Evolutionary conservation across 306 rosid species (phyloP).

Genomic region (Clitoria ternatea): DNA sequence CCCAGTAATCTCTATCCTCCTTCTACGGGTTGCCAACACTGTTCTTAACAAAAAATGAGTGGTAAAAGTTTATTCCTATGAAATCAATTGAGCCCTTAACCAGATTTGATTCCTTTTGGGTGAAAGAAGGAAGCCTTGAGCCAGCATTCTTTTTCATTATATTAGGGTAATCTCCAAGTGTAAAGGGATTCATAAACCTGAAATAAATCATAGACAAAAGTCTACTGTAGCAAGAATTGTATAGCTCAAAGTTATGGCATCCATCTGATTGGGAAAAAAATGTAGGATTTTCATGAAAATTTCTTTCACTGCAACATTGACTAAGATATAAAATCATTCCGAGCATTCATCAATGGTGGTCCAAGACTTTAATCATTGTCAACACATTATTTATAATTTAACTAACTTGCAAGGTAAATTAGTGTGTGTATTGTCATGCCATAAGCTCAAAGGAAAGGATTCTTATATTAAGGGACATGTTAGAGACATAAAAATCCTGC

Average conservation of each 20-base stretch:
- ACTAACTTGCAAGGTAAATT: not conserved
- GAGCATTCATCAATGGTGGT: not conserved
- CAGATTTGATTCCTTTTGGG: conserved; percentile 38
- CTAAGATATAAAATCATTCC: not conserved
- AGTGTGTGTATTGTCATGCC: not conserved
- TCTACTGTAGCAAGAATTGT: not conserved
- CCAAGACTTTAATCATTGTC: not conserved
- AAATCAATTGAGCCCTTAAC: conserved; percentile 58
- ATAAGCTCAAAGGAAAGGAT: not conserved
- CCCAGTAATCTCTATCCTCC: not conserved
- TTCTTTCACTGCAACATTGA: not conserved
- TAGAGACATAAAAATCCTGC: not conserved
- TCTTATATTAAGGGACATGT: not conserved
- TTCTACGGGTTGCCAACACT: not conserved
- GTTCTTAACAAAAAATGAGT: conserved; percentile 17
- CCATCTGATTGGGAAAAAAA: not conserved
- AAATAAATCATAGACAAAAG: not conserved
- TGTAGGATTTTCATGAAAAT: not conserved
- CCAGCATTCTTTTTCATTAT: conserved; percentile 48
- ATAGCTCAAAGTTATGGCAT: not conserved
- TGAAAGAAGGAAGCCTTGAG: conserved; percentile 57
- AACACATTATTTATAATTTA: not conserved
- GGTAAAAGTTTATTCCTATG: conserved; percentile 48
- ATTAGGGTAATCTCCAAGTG: conserved; percentile 60
- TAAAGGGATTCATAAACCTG: conserved; percentile 62